Percentiles rank a stretch among this genome's conserved stretches.
Conservation (phyloP, 2,329 filamentous ascomycete species). For the Xylariaceae sp. region DNA sequence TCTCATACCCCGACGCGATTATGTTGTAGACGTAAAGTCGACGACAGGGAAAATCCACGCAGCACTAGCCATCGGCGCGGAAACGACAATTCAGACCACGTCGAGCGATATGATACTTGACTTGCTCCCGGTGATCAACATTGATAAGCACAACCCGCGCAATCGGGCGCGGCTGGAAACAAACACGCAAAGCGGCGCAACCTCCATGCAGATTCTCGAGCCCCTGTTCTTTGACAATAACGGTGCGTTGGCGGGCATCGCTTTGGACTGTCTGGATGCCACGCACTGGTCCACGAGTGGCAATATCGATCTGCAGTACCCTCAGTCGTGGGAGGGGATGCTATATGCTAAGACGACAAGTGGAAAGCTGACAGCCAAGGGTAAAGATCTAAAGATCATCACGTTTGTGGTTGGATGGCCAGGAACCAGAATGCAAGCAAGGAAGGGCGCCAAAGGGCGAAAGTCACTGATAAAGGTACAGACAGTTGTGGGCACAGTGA, state of each 20-base stretch:
- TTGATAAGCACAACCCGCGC: slow-evolving; percentile 15
- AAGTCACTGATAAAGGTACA: slow-evolving; percentile 33
- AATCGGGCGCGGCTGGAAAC: slow-evolving; percentile 36
- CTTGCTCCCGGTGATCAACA: slow-evolving; percentile 41
- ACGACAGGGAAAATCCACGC: slow-evolving; percentile 41
- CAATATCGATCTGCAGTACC: slow-evolving; percentile 40
- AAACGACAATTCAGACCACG: slow-evolving; percentile 34
- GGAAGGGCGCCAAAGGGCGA: slow-evolving; percentile 34
- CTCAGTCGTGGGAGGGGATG: slow-evolving; percentile 45
- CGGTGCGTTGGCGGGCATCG: slow-evolving; percentile 6
- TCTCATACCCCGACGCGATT: slow-evolving; percentile 42
- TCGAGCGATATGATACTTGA: slow-evolving; percentile 39
- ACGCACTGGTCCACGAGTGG: slow-evolving; percentile 44
- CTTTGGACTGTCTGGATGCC: slow-evolving; percentile 35
- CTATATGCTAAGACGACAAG: slow-evolving; percentile 38
- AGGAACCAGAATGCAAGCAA: slow-evolving; percentile 32
- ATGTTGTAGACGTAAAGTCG: slow-evolving; percentile 40
- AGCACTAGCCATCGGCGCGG: slow-evolving; percentile 37
- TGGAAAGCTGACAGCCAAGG: slow-evolving; percentile 37
- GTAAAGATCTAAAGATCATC: slow-evolving; percentile 40
- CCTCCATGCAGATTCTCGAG: slow-evolving; percentile 38
- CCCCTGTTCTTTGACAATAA: slow-evolving; percentile 39
- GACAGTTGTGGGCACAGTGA: slow-evolving; percentile 30
- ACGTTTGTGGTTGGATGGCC: slow-evolving; percentile 31
- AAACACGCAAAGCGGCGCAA: slow-evolving; percentile 40